Base-by-base conservation (phyloP, 352 stramenopile species). In the Saprolegnia diclina region DNA sequence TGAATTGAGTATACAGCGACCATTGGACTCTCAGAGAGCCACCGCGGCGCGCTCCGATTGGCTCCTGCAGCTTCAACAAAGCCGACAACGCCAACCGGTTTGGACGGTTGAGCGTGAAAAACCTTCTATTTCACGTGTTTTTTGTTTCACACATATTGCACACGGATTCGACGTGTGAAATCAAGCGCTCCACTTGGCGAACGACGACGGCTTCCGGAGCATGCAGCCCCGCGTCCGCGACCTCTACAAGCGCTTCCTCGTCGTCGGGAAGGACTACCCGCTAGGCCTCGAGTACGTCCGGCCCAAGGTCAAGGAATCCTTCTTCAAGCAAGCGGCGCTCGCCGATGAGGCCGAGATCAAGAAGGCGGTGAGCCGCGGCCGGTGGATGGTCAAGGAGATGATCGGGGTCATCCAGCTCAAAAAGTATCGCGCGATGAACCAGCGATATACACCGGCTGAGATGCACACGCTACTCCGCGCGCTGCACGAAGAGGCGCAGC, bases 321-420 rank as follows among this genome's bases (percentile, higher is more conserved):
- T 99, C 64, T 87, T 88, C 55, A 78, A 98, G 80, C 94, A 97
- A 67, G 74, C 76, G 24, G 66, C 89, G 14, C 73, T 97, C 44
- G 71, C 59, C 19, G 81, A 91, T 59, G 73, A 89, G 16, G 66
- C 85, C 21, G 90, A 85, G 24, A 78, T 98, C 57, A 93, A 94
- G 72, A 95, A 95, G 56, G 92, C 93, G n/a, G 89, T 99, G 42
- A 88, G 87, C 53, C 86, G 83, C 52, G 96, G 96, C 16, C 76
- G 96, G 72, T 98, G 92, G 78, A 96, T 97, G 83, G 88, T 98
- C 46, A 77, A 91, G 52, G 96, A 99, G 76, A 95, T 99, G 82
- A 84, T 97, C 56, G 96, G 87, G n/a, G 89, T 98, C 18, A 98
- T 98, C 74, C 88, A 98, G 80, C 79, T 99, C 32, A 98, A 98